Evolutionary conservation across 2,329 filamentous ascomycete genomes (phyloP), one percentile per base, ranked within the genome.

Genomic region (Colletotrichum sp.): DNA sequence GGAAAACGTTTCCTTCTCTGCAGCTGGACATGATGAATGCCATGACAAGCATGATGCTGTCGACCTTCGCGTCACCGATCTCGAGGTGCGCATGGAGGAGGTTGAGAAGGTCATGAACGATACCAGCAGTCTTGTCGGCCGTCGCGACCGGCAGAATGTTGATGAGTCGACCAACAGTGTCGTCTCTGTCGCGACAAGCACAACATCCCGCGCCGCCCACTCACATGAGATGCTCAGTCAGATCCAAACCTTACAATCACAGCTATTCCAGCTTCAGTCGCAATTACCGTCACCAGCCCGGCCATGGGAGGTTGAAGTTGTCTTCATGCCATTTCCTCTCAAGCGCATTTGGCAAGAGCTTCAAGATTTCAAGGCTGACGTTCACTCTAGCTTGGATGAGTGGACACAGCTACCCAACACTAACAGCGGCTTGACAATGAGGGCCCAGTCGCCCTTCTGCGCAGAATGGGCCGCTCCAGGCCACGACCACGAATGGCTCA

Each of bases 281-380:
- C 86, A 90, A 12, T 83, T 92, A 34, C 94, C 94, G n/a, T 92
- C 93, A 0, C 86, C 87, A 32, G 84, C 85, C 57, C 88, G 90
- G 55, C 93, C 94, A 0, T 96, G 94, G 93, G 91, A 94, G 78
- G 86, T 96, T 3, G 94, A 96, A 80, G 93, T 96, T 6, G 91
- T 96, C 2, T 91, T 96, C 73, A 82, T 96, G 9, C 94, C 94
- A 2, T 96, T 95, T 82, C 87, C 89, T 2, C 84, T 92, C 8
- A 90, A 88, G 78, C 88, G 87, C 27, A 79, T 92, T 8, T 92
- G 91, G 91, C 85, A 90, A 74, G 85, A 86, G 60, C 82, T 86
- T 6, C 81, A 85, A 76, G 86, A 90, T 4, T 91, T 92, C 81
- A 86, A 85, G 65, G 74, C 81, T 28, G 84, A 84, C 27, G 79